Evolutionary conservation across 2,329 filamentous ascomycete species (phyloP), one percentile per base, ranked within the genome.

Genomic region (Fusarium globosum): DNA sequence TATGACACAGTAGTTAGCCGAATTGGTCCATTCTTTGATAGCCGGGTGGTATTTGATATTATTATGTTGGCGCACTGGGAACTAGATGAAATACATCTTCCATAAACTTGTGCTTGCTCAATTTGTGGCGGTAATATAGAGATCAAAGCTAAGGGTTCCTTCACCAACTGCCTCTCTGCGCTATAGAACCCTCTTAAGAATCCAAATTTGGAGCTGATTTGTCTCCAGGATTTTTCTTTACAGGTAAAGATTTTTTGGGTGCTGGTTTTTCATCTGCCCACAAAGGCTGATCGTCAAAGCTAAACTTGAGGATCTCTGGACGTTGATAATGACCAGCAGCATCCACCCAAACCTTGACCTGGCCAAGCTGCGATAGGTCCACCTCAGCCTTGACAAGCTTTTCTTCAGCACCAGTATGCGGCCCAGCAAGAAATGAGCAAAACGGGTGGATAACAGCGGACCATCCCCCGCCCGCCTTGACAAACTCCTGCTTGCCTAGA

Each of bases 181-280:
- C n/a, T 16, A 30, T 7, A 16, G 16, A 48, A 0, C 4, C 9
- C 2, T 21, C 16, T 15, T 11, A 26, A 21, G 6, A 7, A 21
- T 2, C 5, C 9, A 6, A 16, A 3, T 15, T 14, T 26, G 49
- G 9, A 1, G 20, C 6, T 15, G 15, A 1, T 1, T 36, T 13
- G 2, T 26, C 33, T 52, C 6, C 33, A 1, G 2, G 2, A 0
- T 9, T 28, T 3, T 28, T 38, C 13, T 16, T 1, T 7, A 16
- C 3, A 3, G 3, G 0, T 26, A 10, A 20, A 21, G 14, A 1
- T 38, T 14, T 7, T 18, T 9, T 2, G 1, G 18, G 2, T 0
- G 16, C 7, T 38, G 5, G 0, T 0, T 21, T 53, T 21, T 53
- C 49, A 53, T 53, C 49, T 21, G 23, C 49, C 49, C 49, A 53